Base-by-base conservation (phyloP, 1,284 basidiomycete genomes). In the Gomphus bonarii region DNA sequence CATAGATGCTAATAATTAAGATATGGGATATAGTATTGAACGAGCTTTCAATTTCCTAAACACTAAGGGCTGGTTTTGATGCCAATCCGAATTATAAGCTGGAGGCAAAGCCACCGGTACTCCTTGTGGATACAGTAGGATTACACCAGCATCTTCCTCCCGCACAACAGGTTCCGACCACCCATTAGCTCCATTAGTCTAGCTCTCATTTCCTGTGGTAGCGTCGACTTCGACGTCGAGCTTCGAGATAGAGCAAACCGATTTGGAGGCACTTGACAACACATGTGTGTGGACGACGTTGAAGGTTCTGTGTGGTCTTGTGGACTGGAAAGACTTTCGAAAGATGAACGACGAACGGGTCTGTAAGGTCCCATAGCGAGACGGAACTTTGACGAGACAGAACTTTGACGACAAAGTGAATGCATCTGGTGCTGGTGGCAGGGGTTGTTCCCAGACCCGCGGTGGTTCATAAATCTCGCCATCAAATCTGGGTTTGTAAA, bases 21-120 rank as follows among this genome's bases (percentile, higher is more conserved):
- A n/a, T 28, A 28, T 3, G 25, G 5, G 25, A 28, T 28, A 5
- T 28, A 28, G 25, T 28, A 28, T 3, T 28, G 25, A n/a, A 28
- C 5, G 25, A 28, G 25, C 25, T 28, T 5, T 28, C 5, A 28
- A 3, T 28, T 28, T 28, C 25, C 25, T 28, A 28, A 28, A 28
- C 5, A 5, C 25, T 28, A 28, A 28, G 25, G 25, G 25, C 40
- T n/a, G n/a, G n/a, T 42, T 42, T 18, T 43, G 51, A 43, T 42
- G 3, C 56, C 56, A 58, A 18, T 11, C 50, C 4, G 50, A 42
- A 51, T 58, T 58, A 36, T 58, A 58, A 1, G 56, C 50, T 5
- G 50, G 56, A 52, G 56, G 56, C 38, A 58, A 53, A 11, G 28
- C 1, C 16, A 10, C 22, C 28, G 25, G n/a, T 14, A 22, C 14